Evolutionary conservation across 2,329 filamentous ascomycete species (phyloP).

Genomic region (Fonsecaea pedrosoi): DNA sequence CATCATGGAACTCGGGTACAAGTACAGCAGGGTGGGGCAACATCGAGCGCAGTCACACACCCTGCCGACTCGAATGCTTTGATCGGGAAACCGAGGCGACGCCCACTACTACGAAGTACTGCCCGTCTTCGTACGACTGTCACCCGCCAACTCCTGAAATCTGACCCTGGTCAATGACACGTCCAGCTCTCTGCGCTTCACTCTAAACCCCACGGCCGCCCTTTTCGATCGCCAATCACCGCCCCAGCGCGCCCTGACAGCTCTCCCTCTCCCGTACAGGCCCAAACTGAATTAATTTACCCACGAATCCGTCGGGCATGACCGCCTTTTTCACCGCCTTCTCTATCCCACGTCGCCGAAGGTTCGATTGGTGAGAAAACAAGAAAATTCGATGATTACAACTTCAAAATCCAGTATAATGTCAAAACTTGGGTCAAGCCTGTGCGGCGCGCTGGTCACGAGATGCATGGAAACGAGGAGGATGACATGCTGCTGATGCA

Average conservation of each 20-base stretch:
- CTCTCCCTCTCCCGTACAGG: conserved; percentile 10
- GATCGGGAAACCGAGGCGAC: background rate
- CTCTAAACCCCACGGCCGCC: conserved; percentile 2
- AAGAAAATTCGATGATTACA: conserved; percentile 14
- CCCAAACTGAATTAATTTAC: conserved; percentile 9
- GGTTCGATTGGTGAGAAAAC: conserved; percentile 12
- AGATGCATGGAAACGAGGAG: conserved; percentile 11
- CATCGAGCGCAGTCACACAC: background rate
- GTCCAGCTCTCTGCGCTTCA: background rate
- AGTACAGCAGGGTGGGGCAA: background rate
- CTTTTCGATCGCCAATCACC: conserved; percentile 3
- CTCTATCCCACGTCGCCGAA: background rate
- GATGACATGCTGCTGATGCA: conserved; percentile 22
- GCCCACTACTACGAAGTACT: background rate
- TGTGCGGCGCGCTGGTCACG: conserved; percentile 18
- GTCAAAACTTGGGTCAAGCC: background rate
- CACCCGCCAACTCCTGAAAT: background rate
- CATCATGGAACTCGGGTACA: conserved; percentile 6
- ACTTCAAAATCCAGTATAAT: background rate
- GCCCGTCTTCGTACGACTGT: background rate
- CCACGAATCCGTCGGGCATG: conserved; percentile 28
- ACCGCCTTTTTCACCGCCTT: conserved; percentile 37
- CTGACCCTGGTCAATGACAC: conserved; percentile 5
- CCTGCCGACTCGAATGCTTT: background rate
- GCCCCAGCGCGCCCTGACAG: background rate